Base-by-base conservation (phyloP, 2,329 filamentous ascomycete species). In the Hypoxylon sp. region DNA sequence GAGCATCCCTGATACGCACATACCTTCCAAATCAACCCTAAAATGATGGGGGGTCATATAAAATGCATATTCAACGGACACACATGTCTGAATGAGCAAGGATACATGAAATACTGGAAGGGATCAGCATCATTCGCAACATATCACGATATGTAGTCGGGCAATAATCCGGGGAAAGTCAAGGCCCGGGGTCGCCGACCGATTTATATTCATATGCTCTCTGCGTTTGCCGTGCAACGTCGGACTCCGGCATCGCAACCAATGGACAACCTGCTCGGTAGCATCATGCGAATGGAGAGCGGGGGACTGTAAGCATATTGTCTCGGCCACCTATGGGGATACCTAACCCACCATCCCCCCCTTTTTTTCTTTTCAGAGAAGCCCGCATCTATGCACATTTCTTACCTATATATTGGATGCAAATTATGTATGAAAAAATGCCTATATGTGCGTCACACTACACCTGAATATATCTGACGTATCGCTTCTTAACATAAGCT, bases 121-220 rank as follows among this genome's bases (percentile, higher is more conserved):
- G 50, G 65, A 70, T 60, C 54, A 60, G 50, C 65, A 19, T 47
- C 39, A 8, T 21, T 58, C 35, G 24, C 50, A 61, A 55, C 17
- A 67, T 17, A 42, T 54, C 47, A 56, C 52, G 55, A 47, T 48
- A 47, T 50, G 56, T 50, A 58, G 52, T 60, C 54, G 53, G 57
- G 63, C 55, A 57, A 69, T 57, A 56, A 62, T 54, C 31, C 37
- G 57, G 56, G 53, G 48, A 48, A 69, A 39, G 66, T 39, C 60
- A 31, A 54, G 51, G 35, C 55, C 63, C 52, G 69, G 68, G 67
- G 50, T 71, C 69, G 69, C 56, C 69, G 69, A 71, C 54, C 60
- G 59, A 59, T 44, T 46, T 62, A 64, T 64, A 67, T 67, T 62
- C 68, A 65, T 67, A 65, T 27, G 50, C 24, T 32, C 44, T 17